Conservation (phyloP, 352 stramenopile species). For the Globisporangium okanoganense region DNA sequence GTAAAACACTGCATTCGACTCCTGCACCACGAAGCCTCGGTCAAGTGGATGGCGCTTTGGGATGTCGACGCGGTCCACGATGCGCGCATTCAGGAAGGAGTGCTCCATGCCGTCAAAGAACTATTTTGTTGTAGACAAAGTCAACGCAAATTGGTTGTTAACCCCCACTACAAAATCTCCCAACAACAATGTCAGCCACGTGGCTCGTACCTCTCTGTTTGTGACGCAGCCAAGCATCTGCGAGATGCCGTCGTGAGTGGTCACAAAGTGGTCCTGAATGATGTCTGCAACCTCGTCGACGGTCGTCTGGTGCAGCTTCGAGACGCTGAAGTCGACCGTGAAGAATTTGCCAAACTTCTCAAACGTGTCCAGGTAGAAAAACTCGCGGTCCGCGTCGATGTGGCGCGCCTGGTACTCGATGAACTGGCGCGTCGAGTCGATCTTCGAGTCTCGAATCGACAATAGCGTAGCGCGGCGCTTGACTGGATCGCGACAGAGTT, state of each 20-base stretch:
- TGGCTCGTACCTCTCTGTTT: constrained; percentile 38
- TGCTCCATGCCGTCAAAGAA: constrained; percentile 59
- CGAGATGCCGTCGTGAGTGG: constrained; percentile 46
- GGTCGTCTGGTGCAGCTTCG: constrained; percentile 36
- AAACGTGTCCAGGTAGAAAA: constrained; percentile 66
- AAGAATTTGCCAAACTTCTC: constrained; percentile 67
- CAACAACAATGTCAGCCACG: background rate
- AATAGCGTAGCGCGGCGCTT: constrained; percentile 38
- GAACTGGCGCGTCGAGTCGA: constrained; percentile 35
- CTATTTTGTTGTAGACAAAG: constrained; percentile 3
- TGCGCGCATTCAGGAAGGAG: constrained; percentile 50
- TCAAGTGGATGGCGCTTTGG: constrained; percentile 26
- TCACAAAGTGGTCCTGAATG: constrained; percentile 59
- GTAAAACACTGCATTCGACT: constrained; percentile 62
- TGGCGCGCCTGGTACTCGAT: constrained; percentile 41
- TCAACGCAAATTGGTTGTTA: background rate
- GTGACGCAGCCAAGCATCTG: constrained; percentile 50
- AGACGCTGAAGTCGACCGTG: constrained; percentile 65
- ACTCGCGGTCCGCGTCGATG: constrained; percentile 52
- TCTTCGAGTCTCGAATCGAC: constrained; percentile 45
- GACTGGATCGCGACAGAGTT: constrained; percentile 32
- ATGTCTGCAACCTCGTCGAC: constrained; percentile 42
- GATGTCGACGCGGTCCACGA: constrained; percentile 57
- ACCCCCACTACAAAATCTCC: background rate
- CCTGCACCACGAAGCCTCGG: constrained; percentile 51